Conservation (phyloP, 2,329 filamentous ascomycete species). For the Alternaria dauci region DNA sequence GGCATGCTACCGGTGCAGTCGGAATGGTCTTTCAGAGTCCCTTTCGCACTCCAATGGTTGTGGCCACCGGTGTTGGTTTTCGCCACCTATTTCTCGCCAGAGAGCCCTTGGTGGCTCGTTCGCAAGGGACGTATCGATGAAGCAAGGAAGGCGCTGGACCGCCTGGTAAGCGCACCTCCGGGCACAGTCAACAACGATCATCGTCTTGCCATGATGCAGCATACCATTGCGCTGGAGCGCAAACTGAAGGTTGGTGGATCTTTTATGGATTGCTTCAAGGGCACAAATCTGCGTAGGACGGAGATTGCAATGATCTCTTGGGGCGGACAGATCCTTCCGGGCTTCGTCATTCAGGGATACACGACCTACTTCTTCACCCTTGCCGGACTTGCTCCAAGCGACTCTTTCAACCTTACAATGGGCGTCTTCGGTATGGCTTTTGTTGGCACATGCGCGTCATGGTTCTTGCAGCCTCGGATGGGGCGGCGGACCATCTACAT, state of each 20-base stretch:
- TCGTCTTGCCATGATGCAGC: conserved; percentile 85
- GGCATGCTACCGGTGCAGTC: conserved; percentile 68
- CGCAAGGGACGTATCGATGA: conserved; percentile 67
- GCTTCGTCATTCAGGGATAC: conserved; percentile 19
- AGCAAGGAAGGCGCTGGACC: conserved; percentile 59
- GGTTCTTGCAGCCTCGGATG: conserved; percentile 77
- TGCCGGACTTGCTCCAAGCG: conserved; percentile 49
- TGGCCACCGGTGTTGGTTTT: conserved; percentile 71
- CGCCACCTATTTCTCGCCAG: conserved; percentile 70
- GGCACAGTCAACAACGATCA: conserved; percentile 31
- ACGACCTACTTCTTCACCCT: conserved; percentile 54
- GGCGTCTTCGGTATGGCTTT: conserved; percentile 65
- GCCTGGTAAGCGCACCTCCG: conserved; percentile 68
- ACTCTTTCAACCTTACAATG: conserved; percentile 51
- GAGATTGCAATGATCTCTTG: conserved; percentile 65
- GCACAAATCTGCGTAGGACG: conserved; percentile 76
- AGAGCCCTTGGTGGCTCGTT: conserved; percentile 75
- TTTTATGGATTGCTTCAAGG: conserved; percentile 82
- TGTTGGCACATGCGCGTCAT: conserved; percentile 73
- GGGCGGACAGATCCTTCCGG: conserved; percentile 48
- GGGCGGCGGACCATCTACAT: conserved; percentile 77
- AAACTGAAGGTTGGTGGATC: conserved; percentile 69
- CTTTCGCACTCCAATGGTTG: conserved; percentile 74
- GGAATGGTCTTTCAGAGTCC: conserved; percentile 70
- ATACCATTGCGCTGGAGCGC: conserved; percentile 79